Conservation (phyloP, 2,329 filamentous ascomycete species). For the Colletotrichum sp. region DNA sequence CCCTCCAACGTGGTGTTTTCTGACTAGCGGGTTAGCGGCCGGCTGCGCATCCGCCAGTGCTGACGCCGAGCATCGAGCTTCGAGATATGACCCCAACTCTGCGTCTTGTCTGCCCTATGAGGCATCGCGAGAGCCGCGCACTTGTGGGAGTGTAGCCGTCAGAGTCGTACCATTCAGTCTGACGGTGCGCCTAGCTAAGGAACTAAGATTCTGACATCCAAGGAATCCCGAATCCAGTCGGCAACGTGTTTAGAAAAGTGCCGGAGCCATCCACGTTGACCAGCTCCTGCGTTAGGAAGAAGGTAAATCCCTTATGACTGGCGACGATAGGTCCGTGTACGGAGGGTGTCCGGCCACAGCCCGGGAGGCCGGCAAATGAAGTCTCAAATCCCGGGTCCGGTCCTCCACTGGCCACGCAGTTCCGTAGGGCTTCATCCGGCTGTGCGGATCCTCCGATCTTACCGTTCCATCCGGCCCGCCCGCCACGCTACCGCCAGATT, state of each 20-base stretch:
- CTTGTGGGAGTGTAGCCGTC: neutral
- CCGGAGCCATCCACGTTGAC: neutral
- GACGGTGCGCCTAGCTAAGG: neutral
- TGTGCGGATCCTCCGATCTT: neutral
- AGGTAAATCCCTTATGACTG: neutral
- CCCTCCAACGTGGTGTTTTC: neutral
- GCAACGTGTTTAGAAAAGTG: neutral
- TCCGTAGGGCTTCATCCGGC: neutral
- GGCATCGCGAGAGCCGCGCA: neutral
- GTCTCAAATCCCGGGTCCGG: neutral
- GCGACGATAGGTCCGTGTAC: neutral
- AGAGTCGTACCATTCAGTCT: constrained; percentile 7
- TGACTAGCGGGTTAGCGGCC: neutral
- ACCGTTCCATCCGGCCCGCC: neutral
- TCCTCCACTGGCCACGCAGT: neutral
- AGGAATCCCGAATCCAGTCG: neutral
- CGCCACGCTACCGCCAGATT: neutral
- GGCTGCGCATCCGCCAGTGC: neutral
- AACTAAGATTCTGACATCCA: neutral
- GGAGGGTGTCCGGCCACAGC: neutral
- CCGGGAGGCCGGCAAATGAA: neutral
- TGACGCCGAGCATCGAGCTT: neutral
- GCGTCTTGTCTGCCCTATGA: neutral
- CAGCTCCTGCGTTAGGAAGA: neutral
- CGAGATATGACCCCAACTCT: neutral